phyloP scores from a whole-genome alignment of 768 basidiomycete species.

The Panaeolus papilionaceus region DNA sequence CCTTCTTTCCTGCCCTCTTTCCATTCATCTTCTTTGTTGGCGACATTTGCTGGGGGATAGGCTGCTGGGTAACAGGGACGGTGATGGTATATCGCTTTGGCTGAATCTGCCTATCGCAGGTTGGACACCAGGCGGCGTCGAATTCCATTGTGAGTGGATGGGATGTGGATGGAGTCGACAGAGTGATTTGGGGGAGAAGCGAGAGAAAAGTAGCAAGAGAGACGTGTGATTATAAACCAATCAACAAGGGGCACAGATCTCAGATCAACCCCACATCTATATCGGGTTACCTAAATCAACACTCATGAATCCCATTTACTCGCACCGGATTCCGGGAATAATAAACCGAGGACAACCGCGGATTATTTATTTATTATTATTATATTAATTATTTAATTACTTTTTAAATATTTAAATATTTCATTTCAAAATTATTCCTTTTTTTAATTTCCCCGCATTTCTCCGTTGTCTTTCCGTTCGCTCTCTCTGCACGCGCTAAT shows the following conservation, averaged over 20 bases:
- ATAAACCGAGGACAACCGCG: conserved; percentile 9
- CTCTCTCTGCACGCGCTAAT: neutral
- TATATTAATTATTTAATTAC: neutral
- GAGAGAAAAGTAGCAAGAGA: neutral
- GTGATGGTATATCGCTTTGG: conserved; percentile 74
- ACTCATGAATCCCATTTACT: neutral
- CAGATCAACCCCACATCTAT: neutral
- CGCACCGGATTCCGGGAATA: conserved; percentile 2
- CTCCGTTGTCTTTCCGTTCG: neutral
- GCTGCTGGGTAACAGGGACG: conserved; percentile 32
- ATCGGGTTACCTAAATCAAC: neutral
- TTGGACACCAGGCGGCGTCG: conserved; percentile 83
- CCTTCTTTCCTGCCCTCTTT: conserved; percentile 51
- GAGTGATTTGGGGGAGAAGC: conserved; percentile 6
- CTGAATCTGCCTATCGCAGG: conserved; percentile 78
- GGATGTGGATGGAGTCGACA: too few relatives aligned
- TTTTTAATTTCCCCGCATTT: neutral
- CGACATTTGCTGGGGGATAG: conserved; percentile 43
- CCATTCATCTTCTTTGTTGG: conserved; percentile 44
- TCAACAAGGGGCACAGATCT: neutral
- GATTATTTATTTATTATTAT: neutral
- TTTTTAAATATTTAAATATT: neutral
- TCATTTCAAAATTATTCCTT: neutral
- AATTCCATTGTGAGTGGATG: conserved; percentile 43
- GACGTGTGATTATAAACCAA: neutral